Evolutionary conservation across 768 basidiomycete species (phyloP).

Genomic region (Scleroderma citrinum): DNA sequence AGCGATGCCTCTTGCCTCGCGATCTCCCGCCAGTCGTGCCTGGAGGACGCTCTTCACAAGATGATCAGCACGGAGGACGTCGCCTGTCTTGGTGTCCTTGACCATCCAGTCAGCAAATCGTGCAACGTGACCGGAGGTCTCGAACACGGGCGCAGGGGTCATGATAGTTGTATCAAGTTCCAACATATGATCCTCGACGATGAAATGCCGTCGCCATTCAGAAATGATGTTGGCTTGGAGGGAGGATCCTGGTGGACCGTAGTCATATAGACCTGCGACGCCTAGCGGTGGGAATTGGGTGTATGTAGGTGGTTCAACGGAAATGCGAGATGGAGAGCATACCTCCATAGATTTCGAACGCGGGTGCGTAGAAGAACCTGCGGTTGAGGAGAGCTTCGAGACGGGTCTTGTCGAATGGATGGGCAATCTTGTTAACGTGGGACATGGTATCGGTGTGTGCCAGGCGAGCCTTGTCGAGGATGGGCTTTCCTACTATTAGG

Average conservation of each 20-base stretch:
- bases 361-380: slow-evolving; percentile 96
- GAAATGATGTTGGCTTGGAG: slow-evolving; percentile 95
- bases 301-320: not conserved
- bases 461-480: not conserved
- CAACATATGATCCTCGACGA: slow-evolving; percentile 97
- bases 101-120: slow-evolving; percentile 99
- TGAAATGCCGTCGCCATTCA: slow-evolving; percentile 97
- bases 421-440: slow-evolving; percentile 72
- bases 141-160: slow-evolving; percentile 92
- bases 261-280: slow-evolving; percentile 96
- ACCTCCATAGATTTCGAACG: slow-evolving; percentile 99
- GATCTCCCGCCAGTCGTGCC: slow-evolving; percentile 83
- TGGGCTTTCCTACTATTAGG: not conserved
- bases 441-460: slow-evolving; percentile 19
- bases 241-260: slow-evolving; percentile 92
- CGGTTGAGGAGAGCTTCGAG: slow-evolving; percentile 84
- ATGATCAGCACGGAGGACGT: slow-evolving; percentile 95
- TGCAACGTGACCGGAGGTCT: slow-evolving; percentile 95
- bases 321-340: slow-evolving; percentile 16
- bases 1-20: slow-evolving; percentile 77
- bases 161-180: slow-evolving; percentile 98
- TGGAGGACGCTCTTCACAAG: slow-evolving; percentile 90
- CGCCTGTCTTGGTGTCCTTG: slow-evolving; percentile 91
- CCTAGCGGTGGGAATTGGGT: slow-evolving; percentile 43
- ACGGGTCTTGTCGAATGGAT: slow-evolving; percentile 79